phyloP scores from a whole-genome alignment of 1,284 basidiomycete species.

The Wallemia mellicola region DNA sequence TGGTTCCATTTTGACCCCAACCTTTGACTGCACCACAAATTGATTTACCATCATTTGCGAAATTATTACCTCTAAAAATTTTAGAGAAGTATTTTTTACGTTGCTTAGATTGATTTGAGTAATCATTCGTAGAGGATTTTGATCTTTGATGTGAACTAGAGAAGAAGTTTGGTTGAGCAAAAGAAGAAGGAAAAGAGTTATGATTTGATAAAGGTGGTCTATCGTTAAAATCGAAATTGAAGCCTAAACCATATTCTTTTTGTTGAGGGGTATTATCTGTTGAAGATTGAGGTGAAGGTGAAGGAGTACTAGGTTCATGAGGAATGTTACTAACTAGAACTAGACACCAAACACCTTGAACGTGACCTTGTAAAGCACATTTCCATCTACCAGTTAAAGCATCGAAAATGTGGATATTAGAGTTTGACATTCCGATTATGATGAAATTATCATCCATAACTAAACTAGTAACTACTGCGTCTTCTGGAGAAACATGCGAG shows the following conservation, averaged over 20 bases:
- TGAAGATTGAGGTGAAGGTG: background rate
- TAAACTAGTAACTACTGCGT: constrained; percentile 55
- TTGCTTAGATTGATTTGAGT: background rate
- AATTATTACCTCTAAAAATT: constrained; percentile 1
- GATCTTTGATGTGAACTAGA: constrained; percentile 11
- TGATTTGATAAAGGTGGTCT: background rate
- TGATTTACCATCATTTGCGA: background rate
- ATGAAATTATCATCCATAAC: constrained; percentile 62
- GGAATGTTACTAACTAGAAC: constrained; percentile 24
- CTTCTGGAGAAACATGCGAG: constrained; percentile 37
- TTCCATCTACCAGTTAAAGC: constrained; percentile 44
- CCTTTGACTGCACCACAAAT: constrained; percentile 25
- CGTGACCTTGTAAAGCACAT: constrained; percentile 55
- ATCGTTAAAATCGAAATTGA: background rate
- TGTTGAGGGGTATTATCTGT: background rate
- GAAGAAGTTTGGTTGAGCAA: constrained; percentile 2
- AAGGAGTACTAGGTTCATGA: background rate
- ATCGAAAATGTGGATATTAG: constrained; percentile 62
- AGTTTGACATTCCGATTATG: constrained; percentile 66
- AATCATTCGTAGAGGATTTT: background rate
- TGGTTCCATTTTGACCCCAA: constrained; percentile 31
- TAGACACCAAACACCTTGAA: constrained; percentile 72
- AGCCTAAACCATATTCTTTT: background rate
- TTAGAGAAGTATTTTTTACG: background rate
- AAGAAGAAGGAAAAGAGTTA: constrained; percentile 3